Conservation (phyloP, 1,139 yeast genomes). For the Debaryomycetaceae sp. region DNA sequence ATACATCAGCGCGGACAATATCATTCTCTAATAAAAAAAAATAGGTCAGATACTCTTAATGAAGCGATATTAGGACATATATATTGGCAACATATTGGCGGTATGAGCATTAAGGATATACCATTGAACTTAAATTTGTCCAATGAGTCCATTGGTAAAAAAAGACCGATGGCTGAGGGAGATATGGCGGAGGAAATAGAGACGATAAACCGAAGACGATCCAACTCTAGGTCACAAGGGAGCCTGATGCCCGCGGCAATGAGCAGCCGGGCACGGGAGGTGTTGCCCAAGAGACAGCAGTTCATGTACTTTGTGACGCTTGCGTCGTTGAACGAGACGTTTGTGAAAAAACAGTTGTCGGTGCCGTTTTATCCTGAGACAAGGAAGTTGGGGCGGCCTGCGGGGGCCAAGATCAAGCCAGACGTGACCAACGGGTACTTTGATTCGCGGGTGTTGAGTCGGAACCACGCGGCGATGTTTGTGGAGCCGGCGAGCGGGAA, state of each 20-base stretch:
- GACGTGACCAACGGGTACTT: slow-evolving; percentile 85
- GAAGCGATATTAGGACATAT: background rate
- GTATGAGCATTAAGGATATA: slow-evolving; percentile 2
- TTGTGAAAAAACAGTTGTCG: slow-evolving; percentile 71
- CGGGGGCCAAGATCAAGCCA: slow-evolving; percentile 70
- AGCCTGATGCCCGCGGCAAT: slow-evolving; percentile 7
- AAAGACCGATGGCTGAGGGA: background rate
- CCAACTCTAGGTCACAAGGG: slow-evolving; percentile 40
- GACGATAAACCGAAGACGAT: slow-evolving; percentile 24
- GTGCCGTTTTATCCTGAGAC: slow-evolving; percentile 84
- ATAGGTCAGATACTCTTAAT: background rate
- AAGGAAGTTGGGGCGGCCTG: slow-evolving; percentile 82
- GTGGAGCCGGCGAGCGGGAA: slow-evolving; percentile 66
- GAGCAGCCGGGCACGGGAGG: slow-evolving; percentile 9
- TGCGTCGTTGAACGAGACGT: slow-evolving; percentile 75
- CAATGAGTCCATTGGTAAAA: background rate
- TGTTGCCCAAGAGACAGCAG: slow-evolving; percentile 27
- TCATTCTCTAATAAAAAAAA: background rate
- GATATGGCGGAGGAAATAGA: slow-evolving; percentile 1
- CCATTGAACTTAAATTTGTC: slow-evolving; percentile 2
- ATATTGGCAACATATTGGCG: background rate
- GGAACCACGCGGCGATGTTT: slow-evolving; percentile 91
- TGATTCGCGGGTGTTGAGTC: slow-evolving; percentile 86
- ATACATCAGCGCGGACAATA: background rate
- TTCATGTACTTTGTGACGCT: slow-evolving; percentile 59